Evolutionary conservation across 371 early-diverging fungal species (phyloP).

Genomic region (Lichtheimia corymbifera): DNA sequence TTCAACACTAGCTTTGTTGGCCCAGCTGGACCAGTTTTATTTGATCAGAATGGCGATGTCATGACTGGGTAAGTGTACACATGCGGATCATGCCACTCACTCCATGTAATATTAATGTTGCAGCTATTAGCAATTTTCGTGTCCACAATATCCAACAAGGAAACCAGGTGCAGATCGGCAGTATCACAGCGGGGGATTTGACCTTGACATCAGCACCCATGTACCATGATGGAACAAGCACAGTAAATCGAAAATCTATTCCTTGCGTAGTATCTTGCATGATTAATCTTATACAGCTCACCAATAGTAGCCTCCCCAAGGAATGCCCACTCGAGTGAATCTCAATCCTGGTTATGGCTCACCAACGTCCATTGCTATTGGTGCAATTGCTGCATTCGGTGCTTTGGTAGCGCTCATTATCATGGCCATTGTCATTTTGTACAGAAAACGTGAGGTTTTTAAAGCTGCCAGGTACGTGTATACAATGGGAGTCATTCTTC

Average conservation of each 20-base stretch:
- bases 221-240: conserved; percentile 48
- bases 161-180: conserved; percentile 44
- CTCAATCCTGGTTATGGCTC: conserved; percentile 45
- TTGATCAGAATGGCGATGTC: conserved; percentile 59
- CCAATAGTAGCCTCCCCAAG: conserved; percentile 33
- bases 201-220: conserved; percentile 51
- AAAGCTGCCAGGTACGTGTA: conserved; percentile 62
- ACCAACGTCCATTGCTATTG: conserved; percentile 41
- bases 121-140: conserved; percentile 42
- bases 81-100: not conserved
- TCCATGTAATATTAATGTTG: not conserved
- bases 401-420: conserved; percentile 33
- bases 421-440: conserved; percentile 38
- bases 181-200: conserved; percentile 47
- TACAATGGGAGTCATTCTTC: not conserved
- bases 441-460: conserved; percentile 50
- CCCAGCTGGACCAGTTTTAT: conserved; percentile 57
- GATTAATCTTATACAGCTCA: conserved; percentile 1
- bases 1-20: conserved; percentile 57
- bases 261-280: no score
- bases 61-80: conserved; percentile 32
- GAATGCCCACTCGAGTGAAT: conserved; percentile 24
- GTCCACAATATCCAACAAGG: conserved; percentile 56
- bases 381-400: conserved; percentile 45
- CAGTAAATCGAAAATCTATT: conserved; percentile 16